Base-by-base conservation (phyloP, 208 protist genomes). In the Willaertia magna region DNA sequence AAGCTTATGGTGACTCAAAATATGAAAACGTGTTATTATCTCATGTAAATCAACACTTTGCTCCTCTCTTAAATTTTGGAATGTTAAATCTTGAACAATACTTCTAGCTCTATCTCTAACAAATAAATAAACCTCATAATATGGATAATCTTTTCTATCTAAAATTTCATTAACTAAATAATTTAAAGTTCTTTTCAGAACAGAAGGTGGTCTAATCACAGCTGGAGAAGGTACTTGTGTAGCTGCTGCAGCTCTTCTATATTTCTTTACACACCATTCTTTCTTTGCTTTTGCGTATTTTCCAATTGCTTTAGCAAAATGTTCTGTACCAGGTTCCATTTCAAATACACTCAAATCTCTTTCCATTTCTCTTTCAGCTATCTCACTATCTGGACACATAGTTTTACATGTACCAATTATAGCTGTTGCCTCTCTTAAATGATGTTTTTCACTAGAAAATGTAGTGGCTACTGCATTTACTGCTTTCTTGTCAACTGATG, bases 301-400 rank as follows among this genome's bases (percentile, higher is more conserved):
- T n/a, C n/a, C n/a, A n/a, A n/a, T n/a, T n/a, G n/a, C n/a, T n/a
- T n/a, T n/a, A n/a, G n/a, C n/a, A n/a, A n/a, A n/a, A n/a, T n/a
- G n/a, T n/a, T n/a, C n/a, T 42, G 16, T 6, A 30, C 39, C 30
- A 26, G 9, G 12, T 4, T 39, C 18, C 9, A 22, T 89, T 74
- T 61, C 84, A 61, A 83, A 87, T 79, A 47, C 12, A 52, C 42
- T 74, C 0, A 79, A 48, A 30, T 55, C 78, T 44, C n/a, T 76
- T 49, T 76, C 18, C 16, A 67, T 30, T 44, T 87, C 59, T 48
- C 87, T 81, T 30, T 85, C 43, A 1, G 20, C 44, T 2, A 49
- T 48, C 81, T 89, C 85, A 18, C 78, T 0, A 22, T 87, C 55
- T 2, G 87, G 59, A 34, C 87, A 89, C 85, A 87, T 89, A 42